Evolutionary conservation across 2,329 filamentous ascomycete species (phyloP).

Genomic region (Trichoderma lentiforme): DNA sequence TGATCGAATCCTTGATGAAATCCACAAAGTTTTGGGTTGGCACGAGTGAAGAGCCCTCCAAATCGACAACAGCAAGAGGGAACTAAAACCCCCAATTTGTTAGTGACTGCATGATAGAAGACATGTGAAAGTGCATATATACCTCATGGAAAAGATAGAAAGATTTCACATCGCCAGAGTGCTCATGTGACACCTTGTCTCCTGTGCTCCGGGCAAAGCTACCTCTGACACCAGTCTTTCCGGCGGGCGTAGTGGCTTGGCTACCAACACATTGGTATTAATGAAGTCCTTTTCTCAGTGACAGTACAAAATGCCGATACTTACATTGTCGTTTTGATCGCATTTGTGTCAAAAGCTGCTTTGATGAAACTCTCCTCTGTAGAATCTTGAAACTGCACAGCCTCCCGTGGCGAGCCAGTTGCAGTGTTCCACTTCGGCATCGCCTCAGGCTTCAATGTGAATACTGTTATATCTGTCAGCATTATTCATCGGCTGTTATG

Average conservation of each 20-base stretch:
- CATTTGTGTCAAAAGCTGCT: background rate
- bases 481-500: background rate
- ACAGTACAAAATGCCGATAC: background rate
- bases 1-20: background rate
- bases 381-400: background rate
- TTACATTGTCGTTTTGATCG: background rate
- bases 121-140: background rate
- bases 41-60: background rate
- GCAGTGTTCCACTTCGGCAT: background rate
- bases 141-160: background rate
- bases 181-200: background rate
- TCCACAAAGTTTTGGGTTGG: background rate
- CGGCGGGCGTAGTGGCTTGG: background rate
- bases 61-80: background rate
- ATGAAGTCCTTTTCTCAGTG: background rate
- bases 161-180: background rate
- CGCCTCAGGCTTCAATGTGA: background rate
- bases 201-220: background rate
- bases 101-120: background rate
- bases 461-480: background rate
- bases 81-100: background rate
- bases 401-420: background rate
- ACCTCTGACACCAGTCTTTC: background rate
- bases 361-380: background rate
- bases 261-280: background rate